A percentile compares a stretch with the other conserved stretches of the same genome.
These are phyloP conservation scores for Saccharomycopsis malanga DNA, from an alignment of 805 yeast species.

Conservation along the genomic window DNA sequence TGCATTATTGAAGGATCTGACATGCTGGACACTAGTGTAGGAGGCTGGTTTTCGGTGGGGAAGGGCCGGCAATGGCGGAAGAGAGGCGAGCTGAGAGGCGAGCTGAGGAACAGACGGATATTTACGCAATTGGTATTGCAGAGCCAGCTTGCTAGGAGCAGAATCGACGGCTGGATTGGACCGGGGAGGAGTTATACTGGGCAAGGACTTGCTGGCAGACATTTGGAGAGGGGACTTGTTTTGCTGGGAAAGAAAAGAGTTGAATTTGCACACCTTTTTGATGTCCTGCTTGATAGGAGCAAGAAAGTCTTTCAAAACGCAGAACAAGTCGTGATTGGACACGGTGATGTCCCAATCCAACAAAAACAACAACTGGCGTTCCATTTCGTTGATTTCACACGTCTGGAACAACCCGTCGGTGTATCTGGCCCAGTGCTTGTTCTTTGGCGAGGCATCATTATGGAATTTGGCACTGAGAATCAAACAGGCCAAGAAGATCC, in stretches of 20 bases:
- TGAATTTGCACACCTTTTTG: conserved; percentile 16
- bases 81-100: not conserved
- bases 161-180: not conserved
- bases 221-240: not conserved
- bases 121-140: conserved; percentile 10
- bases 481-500: conserved; percentile 83
- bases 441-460: conserved; percentile 91
- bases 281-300: conserved; percentile 53
- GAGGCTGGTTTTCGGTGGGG: conserved; percentile 4
- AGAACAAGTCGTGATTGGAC: conserved; percentile 58
- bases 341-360: conserved; percentile 82
- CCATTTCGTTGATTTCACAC: conserved; percentile 83
- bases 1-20: conserved; percentile 11
- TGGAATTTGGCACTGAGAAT: conserved; percentile 88
- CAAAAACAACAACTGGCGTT: conserved; percentile 74
- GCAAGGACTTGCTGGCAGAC: conserved; percentile 3
- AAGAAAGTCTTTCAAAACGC: conserved; percentile 68
- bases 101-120: conserved; percentile 18
- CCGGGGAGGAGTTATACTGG: not conserved
- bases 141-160: not conserved
- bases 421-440: conserved; percentile 93
- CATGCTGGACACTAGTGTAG: conserved; percentile 14
- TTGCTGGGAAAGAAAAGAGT: conserved; percentile 10
- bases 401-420: conserved; percentile 77
- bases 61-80: conserved; percentile 7